Evolutionary conservation across 192 early-diverging fungal genomes (phyloP).

Genomic region (Linnemannia hyalina): DNA sequence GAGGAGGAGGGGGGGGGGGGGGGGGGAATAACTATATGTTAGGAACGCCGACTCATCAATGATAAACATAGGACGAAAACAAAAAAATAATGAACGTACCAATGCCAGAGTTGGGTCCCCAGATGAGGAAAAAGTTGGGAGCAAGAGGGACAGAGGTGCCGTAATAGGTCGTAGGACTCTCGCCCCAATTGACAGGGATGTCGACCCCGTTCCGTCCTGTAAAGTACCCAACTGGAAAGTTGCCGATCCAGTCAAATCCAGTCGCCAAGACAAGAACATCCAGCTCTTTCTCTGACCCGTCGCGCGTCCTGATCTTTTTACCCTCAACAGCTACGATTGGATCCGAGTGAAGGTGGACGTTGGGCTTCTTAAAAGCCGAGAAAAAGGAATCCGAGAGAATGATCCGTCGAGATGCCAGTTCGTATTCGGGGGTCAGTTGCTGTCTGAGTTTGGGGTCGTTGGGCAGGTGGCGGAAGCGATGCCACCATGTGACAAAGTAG

Average conservation of each 20-base stretch:
- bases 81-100: slow-evolving; percentile 14
- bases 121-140: slow-evolving; percentile 48
- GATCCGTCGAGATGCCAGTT: slow-evolving; percentile 25
- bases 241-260: slow-evolving; percentile 57
- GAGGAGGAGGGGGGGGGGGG: too few relatives aligned
- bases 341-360: slow-evolving; percentile 54
- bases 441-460: slow-evolving; percentile 13
- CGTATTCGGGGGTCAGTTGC: slow-evolving; percentile 36
- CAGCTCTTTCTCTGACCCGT: slow-evolving; percentile 48
- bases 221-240: slow-evolving; percentile 40
- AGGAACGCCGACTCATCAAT: not conserved
- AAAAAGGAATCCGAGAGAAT: slow-evolving; percentile 39
- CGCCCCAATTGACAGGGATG: slow-evolving; percentile 39
- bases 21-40: not conserved
- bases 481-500: slow-evolving; percentile 42
- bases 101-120: slow-evolving; percentile 49
- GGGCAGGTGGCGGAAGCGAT: slow-evolving; percentile 40
- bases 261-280: slow-evolving; percentile 62
- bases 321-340: slow-evolving; percentile 43
- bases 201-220: slow-evolving; percentile 29
- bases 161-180: slow-evolving; percentile 41
- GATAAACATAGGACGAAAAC: not conserved
- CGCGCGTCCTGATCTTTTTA: slow-evolving; percentile 43
- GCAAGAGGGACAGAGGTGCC: slow-evolving; percentile 46
- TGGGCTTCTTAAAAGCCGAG: slow-evolving; percentile 22